Evolutionary conservation across 139 green algal species (phyloP).

Genomic region (Nannochloris sp.): DNA sequence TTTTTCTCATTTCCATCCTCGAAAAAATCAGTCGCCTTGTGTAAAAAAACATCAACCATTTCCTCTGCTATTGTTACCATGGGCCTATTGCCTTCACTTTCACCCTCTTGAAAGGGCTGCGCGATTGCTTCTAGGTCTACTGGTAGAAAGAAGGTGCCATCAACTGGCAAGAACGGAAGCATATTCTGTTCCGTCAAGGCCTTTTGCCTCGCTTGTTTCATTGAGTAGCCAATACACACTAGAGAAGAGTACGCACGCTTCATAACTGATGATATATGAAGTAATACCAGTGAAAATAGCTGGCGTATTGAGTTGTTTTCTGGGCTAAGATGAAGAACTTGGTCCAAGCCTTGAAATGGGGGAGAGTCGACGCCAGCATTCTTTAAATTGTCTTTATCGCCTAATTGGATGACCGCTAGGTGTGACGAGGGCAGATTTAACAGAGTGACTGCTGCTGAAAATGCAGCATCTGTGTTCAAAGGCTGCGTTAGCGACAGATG

Average conservation of each 20-base stretch:
- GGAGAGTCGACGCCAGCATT: too few species aligned
- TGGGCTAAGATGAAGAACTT: too few species aligned
- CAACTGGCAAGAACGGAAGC: constrained; percentile 12
- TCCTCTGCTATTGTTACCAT: not conserved
- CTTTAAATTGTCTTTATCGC: too few species aligned
- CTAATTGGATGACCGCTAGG: too few species aligned
- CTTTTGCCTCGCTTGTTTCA: constrained; percentile 16
- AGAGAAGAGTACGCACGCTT: not conserved
- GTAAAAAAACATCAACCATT: constrained; percentile 56
- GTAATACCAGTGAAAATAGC: not conserved
- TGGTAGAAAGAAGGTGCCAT: not conserved
- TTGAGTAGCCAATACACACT: constrained; percentile 10
- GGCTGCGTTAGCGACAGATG: not conserved
- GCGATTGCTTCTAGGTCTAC: not conserved
- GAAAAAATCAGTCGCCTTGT: constrained; percentile 64
- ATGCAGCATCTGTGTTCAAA: not conserved
- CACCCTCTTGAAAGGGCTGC: too few species aligned
- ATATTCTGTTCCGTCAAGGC: constrained; percentile 5
- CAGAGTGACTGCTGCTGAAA: not conserved
- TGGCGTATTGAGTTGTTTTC: too few species aligned
- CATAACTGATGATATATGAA: not conserved
- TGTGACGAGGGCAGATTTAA: too few species aligned
- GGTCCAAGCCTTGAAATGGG: too few species aligned
- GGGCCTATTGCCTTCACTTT: not conserved
- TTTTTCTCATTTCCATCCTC: too few species aligned